phyloP scores from a whole-genome alignment of 2,329 filamentous ascomycete genomes.

The Stemphylium beticola region DNA sequence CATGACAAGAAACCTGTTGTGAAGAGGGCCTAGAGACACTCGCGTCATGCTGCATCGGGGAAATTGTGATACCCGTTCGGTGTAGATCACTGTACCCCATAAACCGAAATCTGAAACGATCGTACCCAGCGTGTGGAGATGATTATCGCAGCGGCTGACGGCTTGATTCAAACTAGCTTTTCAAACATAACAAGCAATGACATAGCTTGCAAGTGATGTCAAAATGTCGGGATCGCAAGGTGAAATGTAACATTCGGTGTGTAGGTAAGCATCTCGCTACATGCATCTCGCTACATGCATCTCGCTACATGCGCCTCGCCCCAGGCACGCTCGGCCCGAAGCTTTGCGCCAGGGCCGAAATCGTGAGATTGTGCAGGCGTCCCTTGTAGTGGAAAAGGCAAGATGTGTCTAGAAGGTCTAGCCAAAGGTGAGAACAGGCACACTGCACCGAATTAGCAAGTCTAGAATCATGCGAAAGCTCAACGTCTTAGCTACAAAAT shows the following conservation, averaged over 20 bases:
- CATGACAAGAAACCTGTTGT: neutral
- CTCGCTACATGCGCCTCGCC: neutral
- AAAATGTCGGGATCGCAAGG: neutral
- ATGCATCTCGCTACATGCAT: too few relatives aligned
- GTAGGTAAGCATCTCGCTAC: too few relatives aligned
- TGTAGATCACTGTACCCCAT: conserved; percentile 2
- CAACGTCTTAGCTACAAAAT: too few relatives aligned
- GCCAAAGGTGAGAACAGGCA: too few relatives aligned
- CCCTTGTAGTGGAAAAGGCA: neutral
- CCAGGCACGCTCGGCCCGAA: neutral
- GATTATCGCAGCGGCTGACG: neutral
- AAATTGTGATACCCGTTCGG: conserved; percentile 8
- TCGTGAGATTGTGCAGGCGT: neutral
- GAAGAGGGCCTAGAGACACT: neutral
- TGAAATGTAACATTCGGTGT: neutral
- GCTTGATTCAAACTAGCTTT: neutral
- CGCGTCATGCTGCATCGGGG: conserved; percentile 2
- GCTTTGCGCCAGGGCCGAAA: neutral
- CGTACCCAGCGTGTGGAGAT: neutral
- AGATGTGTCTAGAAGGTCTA: too few relatives aligned
- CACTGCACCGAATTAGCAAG: too few relatives aligned
- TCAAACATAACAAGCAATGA: conserved; percentile 2
- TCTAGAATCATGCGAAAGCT: too few relatives aligned
- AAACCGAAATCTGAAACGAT: conserved; percentile 10
- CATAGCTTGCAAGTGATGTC: neutral